Percentiles rank a stretch among this genome's conserved stretches.
Evolutionary conservation across 1,284 basidiomycete species (phyloP).

Genomic region (Sporisorium reilianum): DNA sequence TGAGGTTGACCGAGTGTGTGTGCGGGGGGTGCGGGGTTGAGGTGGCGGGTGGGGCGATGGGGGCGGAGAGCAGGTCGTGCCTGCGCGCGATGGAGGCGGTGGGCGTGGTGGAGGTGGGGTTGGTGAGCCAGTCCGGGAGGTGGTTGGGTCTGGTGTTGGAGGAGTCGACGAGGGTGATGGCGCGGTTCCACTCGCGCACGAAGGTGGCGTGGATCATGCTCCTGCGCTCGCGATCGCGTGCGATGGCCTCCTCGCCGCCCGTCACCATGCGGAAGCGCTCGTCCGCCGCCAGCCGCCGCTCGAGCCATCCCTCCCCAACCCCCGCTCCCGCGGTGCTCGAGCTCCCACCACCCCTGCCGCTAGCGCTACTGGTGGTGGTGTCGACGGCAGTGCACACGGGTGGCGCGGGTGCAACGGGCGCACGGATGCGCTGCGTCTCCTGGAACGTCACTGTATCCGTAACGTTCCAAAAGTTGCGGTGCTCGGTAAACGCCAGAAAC

Average conservation of each 20-base stretch:
- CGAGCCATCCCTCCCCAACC: constrained; percentile 10
- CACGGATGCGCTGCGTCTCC: constrained; percentile 35
- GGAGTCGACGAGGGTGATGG: constrained; percentile 27
- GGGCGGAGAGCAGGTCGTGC: constrained; percentile 11
- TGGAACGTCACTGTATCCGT: constrained; percentile 52
- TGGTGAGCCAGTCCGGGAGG: constrained; percentile 18
- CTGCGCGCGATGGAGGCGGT: not conserved
- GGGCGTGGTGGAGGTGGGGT: constrained; percentile 13
- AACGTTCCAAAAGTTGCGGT: constrained; percentile 50
- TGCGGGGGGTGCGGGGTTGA: not conserved
- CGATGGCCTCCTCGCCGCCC: constrained; percentile 24
- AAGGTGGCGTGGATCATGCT: constrained; percentile 43
- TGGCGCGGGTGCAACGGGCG: constrained; percentile 16
- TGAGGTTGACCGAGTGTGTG: constrained; percentile 34
- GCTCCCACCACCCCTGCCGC: too few relatives aligned
- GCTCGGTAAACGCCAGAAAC: constrained; percentile 60
- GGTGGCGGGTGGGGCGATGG: not conserved
- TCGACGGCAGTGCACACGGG: too few relatives aligned
- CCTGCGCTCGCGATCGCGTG: constrained; percentile 30
- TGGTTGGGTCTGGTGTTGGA: constrained; percentile 7
- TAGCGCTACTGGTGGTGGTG: not conserved
- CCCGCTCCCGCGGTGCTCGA: not conserved
- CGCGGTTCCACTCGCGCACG: constrained; percentile 44
- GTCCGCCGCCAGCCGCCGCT: constrained; percentile 9
- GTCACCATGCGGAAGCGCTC: constrained; percentile 31